Evolutionary conservation across 2,329 filamentous ascomycete genomes (phyloP), one percentile per base, ranked within the genome.

Genomic region (Botrytis pseudocinerea): DNA sequence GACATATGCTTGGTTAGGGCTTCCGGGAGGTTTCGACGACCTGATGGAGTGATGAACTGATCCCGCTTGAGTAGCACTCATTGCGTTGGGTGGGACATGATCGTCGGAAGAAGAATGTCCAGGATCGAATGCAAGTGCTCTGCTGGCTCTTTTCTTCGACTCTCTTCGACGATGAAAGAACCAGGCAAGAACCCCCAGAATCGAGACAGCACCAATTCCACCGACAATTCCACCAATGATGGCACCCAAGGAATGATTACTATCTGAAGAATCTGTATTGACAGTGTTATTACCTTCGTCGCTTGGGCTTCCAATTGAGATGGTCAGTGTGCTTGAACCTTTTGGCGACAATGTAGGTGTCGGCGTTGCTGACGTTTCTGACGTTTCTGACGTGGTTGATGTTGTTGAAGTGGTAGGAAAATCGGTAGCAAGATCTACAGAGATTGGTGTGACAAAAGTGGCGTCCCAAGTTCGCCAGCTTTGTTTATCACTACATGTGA

Each of bases 51-150:
- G 48, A 28, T 32, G 65, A 32, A 28, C n/a, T 22, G 48, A 69
- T 6, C 7, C 18, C 8, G 51, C 35, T 4, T 57, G 65, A 25
- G 10, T 6, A 22, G 48, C 22, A 42, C 48, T 48, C 40, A 69
- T 57, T 22, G 22, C 25, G 25, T 69, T 40, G n/a, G 65, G 48
- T 28, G 48, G n/a, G 14, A 32, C 38, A 4, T 38, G 48, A 5
- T 32, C 48, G 16, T 69, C 65, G 6, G 48, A 57, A 8, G 65
- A 64, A 16, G 61, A 69, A 44, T 32, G 2, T 14, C 22, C 51
- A 32, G 65, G 48, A 16, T 69, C 51, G 18, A 44, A 69, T 69
- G 65, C 65, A n/a, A 69, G 65, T 42, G 65, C 65, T 69, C 65
- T 57, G n/a, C 35, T 42, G 48, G 48, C 48, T 42, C 65, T 57